Evolutionary conservation across 2,329 filamentous ascomycete species (phyloP).

Genomic region (Thelonectria rubi): DNA sequence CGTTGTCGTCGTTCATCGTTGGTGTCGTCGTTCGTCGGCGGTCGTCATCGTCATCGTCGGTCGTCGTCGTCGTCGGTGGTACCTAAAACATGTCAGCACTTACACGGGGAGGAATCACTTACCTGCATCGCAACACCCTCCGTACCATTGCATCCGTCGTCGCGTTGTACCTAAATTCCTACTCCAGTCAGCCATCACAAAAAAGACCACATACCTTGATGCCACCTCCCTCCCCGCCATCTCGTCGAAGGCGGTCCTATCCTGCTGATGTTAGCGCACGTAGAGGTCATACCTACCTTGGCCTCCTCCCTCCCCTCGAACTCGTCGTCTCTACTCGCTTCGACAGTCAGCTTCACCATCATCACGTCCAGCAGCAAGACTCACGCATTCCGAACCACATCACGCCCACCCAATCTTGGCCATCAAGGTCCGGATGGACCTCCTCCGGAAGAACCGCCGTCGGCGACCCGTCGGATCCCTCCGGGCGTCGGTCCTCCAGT

Average conservation of each 20-base stretch:
- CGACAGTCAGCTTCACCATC: neutral
- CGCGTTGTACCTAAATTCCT: neutral
- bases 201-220: neutral
- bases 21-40: no score
- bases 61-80: neutral
- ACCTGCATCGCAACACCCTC: neutral
- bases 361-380: neutral
- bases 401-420: neutral
- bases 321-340: neutral
- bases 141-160: neutral
- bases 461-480: neutral
- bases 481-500: neutral
- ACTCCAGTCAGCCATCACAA: neutral
- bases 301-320: conserved; percentile 4
- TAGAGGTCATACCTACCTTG: neutral
- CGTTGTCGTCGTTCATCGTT: neutral
- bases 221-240: neutral
- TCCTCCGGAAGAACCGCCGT: neutral
- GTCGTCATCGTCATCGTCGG: no score
- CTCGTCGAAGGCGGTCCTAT: neutral
- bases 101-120: neutral
- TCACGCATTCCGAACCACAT: neutral
- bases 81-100: neutral
- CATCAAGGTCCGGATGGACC: neutral
- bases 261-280: no score